Evolutionary conservation across 2,329 filamentous ascomycete genomes (phyloP).

Genomic region (Trichocomaceae sp.): DNA sequence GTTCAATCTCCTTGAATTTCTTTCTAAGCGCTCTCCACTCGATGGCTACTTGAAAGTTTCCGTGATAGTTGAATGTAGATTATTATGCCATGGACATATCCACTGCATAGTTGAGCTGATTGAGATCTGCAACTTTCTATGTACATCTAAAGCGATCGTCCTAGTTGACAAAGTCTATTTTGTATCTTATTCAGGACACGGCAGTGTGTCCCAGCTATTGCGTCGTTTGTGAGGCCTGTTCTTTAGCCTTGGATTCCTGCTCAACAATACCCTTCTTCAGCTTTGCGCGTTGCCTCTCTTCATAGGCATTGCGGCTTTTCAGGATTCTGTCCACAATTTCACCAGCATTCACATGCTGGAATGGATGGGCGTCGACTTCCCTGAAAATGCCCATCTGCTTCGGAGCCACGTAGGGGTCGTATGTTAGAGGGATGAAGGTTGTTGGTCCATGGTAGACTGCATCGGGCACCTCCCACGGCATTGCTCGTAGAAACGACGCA

Average conservation of each 20-base stretch:
- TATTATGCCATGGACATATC: neutral
- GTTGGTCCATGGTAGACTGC: conserved; percentile 96
- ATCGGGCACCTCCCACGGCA: conserved; percentile 68
- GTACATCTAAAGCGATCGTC: neutral
- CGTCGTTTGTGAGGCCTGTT: neutral
- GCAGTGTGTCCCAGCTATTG: neutral
- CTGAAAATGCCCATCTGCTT: conserved; percentile 79
- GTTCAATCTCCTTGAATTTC: neutral
- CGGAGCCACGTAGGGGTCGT: conserved; percentile 73
- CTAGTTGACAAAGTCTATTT: neutral
- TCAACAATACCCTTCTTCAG: conserved; percentile 78
- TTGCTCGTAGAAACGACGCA: conserved; percentile 65
- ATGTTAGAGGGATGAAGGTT: conserved; percentile 70
- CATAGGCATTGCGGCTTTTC: conserved; percentile 77
- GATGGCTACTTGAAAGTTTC: neutral
- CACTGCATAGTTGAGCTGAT: neutral
- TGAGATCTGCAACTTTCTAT: neutral
- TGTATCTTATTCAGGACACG: no score
- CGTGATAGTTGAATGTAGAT: neutral
- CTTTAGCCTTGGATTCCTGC: conserved; percentile 29
- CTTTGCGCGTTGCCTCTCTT: conserved; percentile 85
- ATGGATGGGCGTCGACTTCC: conserved; percentile 69
- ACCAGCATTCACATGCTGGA: conserved; percentile 80
- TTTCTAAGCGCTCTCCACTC: neutral
- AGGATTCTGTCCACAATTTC: conserved; percentile 89